phyloP scores from a whole-genome alignment of 2,329 filamentous ascomycete genomes.

The Fusarium caatingaense region DNA sequence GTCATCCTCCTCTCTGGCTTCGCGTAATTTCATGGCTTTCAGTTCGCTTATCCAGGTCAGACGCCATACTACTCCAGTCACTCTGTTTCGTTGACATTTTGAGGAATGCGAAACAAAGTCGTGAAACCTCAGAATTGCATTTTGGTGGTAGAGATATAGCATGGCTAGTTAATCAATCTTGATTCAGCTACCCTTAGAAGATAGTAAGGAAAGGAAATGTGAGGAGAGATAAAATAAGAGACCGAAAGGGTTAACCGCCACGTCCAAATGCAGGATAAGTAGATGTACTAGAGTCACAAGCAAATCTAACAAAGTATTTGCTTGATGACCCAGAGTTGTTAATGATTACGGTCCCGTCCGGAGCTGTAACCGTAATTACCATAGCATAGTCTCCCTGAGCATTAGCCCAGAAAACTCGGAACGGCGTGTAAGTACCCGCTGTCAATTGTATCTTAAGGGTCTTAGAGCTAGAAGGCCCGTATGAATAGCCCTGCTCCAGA shows the following conservation, averaged over 20 bases:
- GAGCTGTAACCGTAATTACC: background rate
- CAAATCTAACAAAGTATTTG: conserved; percentile 6
- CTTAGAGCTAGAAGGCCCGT: background rate
- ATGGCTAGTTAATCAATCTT: no score
- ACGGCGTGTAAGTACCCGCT: background rate
- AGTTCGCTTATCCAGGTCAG: background rate
- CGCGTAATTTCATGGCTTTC: no score
- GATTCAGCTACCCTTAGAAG: no score
- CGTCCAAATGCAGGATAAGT: background rate
- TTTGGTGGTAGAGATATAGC: no score
- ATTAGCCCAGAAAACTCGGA: conserved; percentile 5
- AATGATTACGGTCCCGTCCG: conserved; percentile 1
- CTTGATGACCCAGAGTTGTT: background rate
- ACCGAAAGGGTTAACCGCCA: background rate
- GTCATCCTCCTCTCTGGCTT: background rate
- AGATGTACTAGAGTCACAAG: background rate
- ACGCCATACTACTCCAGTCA: no score
- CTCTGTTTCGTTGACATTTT: no score
- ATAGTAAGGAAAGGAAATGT: no score
- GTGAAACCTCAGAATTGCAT: no score
- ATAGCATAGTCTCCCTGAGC: conserved; percentile 2
- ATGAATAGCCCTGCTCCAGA: background rate
- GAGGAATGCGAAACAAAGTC: no score
- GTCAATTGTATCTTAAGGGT: background rate
- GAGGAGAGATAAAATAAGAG: background rate